phyloP scores from a whole-genome alignment of 2,329 filamentous ascomycete genomes.

The Aspergillus fischeri region DNA sequence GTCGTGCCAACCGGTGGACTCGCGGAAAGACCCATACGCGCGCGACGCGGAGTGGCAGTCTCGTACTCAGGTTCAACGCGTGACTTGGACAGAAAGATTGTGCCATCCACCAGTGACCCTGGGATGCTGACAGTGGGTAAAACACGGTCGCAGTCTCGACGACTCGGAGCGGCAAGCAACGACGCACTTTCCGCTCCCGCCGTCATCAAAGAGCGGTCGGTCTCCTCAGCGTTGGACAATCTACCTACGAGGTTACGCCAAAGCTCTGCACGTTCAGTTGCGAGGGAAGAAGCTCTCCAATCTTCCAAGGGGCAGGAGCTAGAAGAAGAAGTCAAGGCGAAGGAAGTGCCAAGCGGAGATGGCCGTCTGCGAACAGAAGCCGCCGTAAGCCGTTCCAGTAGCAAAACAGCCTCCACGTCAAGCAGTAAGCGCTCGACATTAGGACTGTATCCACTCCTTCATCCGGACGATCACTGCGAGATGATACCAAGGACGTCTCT shows the following conservation, averaged over 20 bases:
- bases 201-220: conserved; percentile 18
- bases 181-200: conserved; percentile 11
- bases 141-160: conserved; percentile 40
- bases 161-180: conserved; percentile 30
- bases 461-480: conserved; percentile 34
- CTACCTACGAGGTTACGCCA: conserved; percentile 10
- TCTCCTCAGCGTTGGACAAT: conserved; percentile 18
- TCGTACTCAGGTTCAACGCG: conserved; percentile 33
- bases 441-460: conserved; percentile 36
- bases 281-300: not conserved
- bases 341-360: not conserved
- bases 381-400: conserved; percentile 22
- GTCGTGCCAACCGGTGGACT: conserved; percentile 28
- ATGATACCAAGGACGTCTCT: conserved; percentile 36
- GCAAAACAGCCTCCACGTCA: conserved; percentile 22
- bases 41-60: conserved; percentile 31
- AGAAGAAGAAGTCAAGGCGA: conserved; percentile 1
- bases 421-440: conserved; percentile 31
- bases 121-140: conserved; percentile 36
- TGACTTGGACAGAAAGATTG: conserved; percentile 24
- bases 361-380: conserved; percentile 12
- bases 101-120: conserved; percentile 26
- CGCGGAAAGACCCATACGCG: conserved; percentile 37
- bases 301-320: not conserved
- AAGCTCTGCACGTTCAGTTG: conserved; percentile 6